phyloP scores from a whole-genome alignment of 1,139 yeast genomes.

The Trichomonascaceae sp. region DNA sequence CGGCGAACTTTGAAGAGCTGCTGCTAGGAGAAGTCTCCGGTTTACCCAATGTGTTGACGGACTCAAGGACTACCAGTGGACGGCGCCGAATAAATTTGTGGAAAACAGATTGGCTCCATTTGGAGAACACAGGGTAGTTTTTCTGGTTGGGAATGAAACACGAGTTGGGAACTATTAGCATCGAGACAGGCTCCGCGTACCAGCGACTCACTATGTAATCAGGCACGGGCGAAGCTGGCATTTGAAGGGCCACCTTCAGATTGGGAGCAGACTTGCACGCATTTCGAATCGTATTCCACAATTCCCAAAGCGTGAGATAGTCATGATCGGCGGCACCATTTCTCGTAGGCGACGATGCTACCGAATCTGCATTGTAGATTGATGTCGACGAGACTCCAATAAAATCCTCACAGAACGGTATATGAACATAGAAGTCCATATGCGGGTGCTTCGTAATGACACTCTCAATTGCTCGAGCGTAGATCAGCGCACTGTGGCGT shows the following conservation, averaged over 20 bases:
- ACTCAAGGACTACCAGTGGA: constrained; percentile 23
- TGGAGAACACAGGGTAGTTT: constrained; percentile 48
- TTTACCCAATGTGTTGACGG: neutral
- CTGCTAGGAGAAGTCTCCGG: constrained; percentile 1
- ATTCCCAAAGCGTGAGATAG: constrained; percentile 51
- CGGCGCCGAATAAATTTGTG: constrained; percentile 25
- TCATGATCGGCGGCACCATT: constrained; percentile 23
- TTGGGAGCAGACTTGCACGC: constrained; percentile 39
- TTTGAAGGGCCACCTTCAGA: constrained; percentile 43
- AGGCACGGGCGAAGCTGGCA: constrained; percentile 38
- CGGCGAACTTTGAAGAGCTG: constrained; percentile 17
- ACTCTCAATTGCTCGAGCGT: constrained; percentile 31
- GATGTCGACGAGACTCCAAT: constrained; percentile 5
- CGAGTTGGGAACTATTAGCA: constrained; percentile 39
- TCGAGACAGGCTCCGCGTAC: constrained; percentile 52
- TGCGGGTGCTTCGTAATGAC: constrained; percentile 19
- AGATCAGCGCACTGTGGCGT: constrained; percentile 36
- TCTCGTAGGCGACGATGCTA: neutral
- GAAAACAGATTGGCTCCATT: constrained; percentile 36
- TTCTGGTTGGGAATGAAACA: constrained; percentile 44
- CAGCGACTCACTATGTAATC: constrained; percentile 39
- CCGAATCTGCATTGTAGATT: neutral
- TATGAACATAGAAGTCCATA: constrained; percentile 26
- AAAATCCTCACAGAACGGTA: constrained; percentile 34
- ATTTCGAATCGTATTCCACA: constrained; percentile 51